phyloP scores from a whole-genome alignment of 2,329 filamentous ascomycete genomes.

The Chaetoscypha palmicola region DNA sequence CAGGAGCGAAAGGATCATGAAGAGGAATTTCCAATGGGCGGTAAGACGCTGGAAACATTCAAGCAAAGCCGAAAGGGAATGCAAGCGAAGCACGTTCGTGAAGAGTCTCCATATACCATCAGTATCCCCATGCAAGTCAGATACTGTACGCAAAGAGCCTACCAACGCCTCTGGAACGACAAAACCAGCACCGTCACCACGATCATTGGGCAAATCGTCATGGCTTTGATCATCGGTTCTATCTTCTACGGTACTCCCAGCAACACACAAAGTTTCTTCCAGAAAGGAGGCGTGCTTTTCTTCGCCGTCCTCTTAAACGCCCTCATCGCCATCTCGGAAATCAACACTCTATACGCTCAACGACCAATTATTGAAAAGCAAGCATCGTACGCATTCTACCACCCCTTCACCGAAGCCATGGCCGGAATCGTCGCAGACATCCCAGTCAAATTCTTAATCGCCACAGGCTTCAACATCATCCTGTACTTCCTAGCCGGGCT shows the following conservation, averaged over 20 bases:
- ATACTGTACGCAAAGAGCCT: constrained; percentile 77
- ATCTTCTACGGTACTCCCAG: constrained; percentile 56
- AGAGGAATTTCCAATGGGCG: constrained; percentile 30
- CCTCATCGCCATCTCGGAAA: constrained; percentile 56
- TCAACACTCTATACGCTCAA: constrained; percentile 73
- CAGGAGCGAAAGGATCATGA: constrained; percentile 49
- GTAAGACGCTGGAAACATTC: constrained; percentile 33
- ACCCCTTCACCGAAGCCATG: constrained; percentile 80
- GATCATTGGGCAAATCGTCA: constrained; percentile 34
- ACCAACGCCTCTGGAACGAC: constrained; percentile 69
- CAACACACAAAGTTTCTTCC: constrained; percentile 52
- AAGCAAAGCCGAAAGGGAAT: constrained; percentile 30
- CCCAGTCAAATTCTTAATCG: constrained; percentile 72
- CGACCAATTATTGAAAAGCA: constrained; percentile 92
- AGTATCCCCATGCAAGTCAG: constrained; percentile 69
- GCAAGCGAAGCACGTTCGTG: constrained; percentile 48
- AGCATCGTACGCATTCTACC: constrained; percentile 78
- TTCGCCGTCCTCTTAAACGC: constrained; percentile 62
- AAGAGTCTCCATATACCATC: constrained; percentile 75
- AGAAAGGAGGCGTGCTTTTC: constrained; percentile 58
- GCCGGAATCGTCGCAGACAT: constrained; percentile 81
- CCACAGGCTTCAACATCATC: constrained; percentile 69
- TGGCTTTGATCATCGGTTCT: constrained; percentile 42
- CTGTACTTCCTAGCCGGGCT: constrained; percentile 86
- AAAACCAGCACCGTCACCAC: constrained; percentile 56